Evolutionary conservation across 306 rosid genomes (phyloP), one percentile per base, ranked within the genome.

Genomic region (Abrus precatorius): DNA sequence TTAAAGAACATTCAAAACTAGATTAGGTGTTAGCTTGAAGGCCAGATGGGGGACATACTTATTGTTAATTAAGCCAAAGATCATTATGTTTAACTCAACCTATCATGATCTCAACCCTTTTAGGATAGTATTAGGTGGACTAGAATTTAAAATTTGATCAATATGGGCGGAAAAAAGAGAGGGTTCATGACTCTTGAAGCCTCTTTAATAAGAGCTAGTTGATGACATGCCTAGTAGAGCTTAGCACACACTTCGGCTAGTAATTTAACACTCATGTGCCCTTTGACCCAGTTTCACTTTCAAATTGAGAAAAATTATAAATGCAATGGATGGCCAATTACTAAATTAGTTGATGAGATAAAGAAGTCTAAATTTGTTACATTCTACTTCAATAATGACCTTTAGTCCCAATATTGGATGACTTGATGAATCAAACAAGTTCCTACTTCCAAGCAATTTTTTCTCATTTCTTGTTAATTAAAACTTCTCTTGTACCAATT

Each of bases 11-110:
- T 83, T 64, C 77, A 44, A 79, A 76, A 80, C 72, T 62, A 62
- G 57, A 56, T 55, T 75, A 49, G 72, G 56, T n/a, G 80, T 68
- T 81, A 64, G 76, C 29, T 79, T 78, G 83, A 79, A 65, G 86
- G 85, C 76, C 57, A 82, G 75, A 68, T 84, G 73, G 89, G 92
- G 87, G 76, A 87, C 97, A 89, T 81, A 29, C 3, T 47, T 68
- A 49, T 90, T 44, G 80, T 84, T 89, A 86, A 89, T 82, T 72
- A 57, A 82, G 82, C 75, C 28, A 70, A 83, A 83, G 72, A 90
- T 94, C 79, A 90, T 90, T 78, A 49, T 87, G 90, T 80, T 85
- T 85, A 79, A 79, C 85, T 89, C 80, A 84, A 82, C 81, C 79
- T 83, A 54, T 80, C 86, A 89, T 87, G 72, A 54, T 77, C 67